A percentile compares a stretch with the other conserved stretches of the same genome.
Conservation (phyloP, 31 red algal species). For the Odonthalia washingtoniensis region DNA sequence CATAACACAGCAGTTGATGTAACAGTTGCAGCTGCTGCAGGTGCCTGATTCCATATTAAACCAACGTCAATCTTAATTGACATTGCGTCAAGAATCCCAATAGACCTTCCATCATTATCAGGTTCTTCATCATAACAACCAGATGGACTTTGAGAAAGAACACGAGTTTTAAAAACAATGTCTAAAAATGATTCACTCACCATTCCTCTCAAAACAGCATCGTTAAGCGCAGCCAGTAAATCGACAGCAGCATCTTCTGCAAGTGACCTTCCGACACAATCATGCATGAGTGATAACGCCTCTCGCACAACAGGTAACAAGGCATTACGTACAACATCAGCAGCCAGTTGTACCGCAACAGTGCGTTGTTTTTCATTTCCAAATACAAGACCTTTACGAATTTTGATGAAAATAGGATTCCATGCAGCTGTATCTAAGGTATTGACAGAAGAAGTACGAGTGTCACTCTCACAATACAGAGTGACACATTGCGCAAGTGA, state of each 20-base stretch:
- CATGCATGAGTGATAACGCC: constrained; percentile 37
- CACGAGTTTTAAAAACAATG: constrained; percentile 43
- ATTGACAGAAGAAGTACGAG: neutral
- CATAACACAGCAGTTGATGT: constrained; percentile 27
- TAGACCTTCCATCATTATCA: neutral
- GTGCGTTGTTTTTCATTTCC: constrained; percentile 34
- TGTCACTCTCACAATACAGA: neutral
- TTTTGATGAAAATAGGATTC: constrained; percentile 47
- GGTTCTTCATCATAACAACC: constrained; percentile 21
- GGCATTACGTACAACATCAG: constrained; percentile 37
- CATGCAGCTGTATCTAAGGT: constrained; percentile 17
- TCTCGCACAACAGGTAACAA: constrained; percentile 18
- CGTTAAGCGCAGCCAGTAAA: constrained; percentile 30
- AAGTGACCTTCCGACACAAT: constrained; percentile 33
- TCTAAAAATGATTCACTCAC: neutral
- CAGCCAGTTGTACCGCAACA: constrained; percentile 47
- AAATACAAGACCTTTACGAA: constrained; percentile 59
- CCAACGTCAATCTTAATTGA: constrained; percentile 60
- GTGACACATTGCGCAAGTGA: neutral
- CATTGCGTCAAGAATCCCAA: neutral
- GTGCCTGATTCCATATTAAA: constrained; percentile 54
- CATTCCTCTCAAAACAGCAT: constrained; percentile 54
- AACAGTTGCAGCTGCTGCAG: constrained; percentile 46
- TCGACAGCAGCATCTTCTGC: constrained; percentile 42
- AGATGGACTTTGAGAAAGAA: constrained; percentile 39